Base-by-base conservation (phyloP, 129 eudicot genomes). In the Kitagawia praeruptora region DNA sequence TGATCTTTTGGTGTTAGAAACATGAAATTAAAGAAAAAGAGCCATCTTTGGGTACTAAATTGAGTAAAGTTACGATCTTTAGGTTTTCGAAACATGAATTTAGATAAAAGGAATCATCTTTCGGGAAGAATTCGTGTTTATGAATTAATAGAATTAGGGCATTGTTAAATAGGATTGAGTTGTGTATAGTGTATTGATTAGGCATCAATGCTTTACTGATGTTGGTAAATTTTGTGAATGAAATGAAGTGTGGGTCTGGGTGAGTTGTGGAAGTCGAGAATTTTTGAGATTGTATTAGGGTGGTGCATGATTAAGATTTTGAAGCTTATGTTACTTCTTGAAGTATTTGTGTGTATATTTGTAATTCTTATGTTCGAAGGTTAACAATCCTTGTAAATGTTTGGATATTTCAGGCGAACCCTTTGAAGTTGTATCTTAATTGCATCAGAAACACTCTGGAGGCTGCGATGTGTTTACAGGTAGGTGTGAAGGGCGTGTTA, bases 361-460 rank as follows among this genome's bases (percentile, higher is more conserved):
- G 40, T 66, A 4, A 12, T 67, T 14, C 38, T 63, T 28, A 4
- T 4, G 73, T 27, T 67, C 14, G 8, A 5, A 74, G 37, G 77
- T 44, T 44, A 41, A 10, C 9, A 18, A 71, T 8, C 49, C 1
- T 73, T 11, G 19, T 41, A 2, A 58, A 21, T n/a, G 0, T 3
- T 73, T 73, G 16, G 37, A 69, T 46, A 82, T 79, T 74, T 41
- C 85, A 91, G 98, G 97, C 89, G 15, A 91, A 85, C 80, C 38
- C 96, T 7, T 82, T 85, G 84, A 83, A 93, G 48, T 82, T 93
- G 85, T 93, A 93, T 78, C 67, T 93, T 76, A 88, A 90, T 77
- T 93, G 98, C 85, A 89, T 93, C 70, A 85, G 97, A 25, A 93
- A 91, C 89, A 93, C 98, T 78, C 93, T 93, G 27, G 98, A 93